Percentiles rank a stretch among this genome's conserved stretches.
Conservation (phyloP, 2,329 filamentous ascomycete genomes). For the Diaporthe amygdali region DNA sequence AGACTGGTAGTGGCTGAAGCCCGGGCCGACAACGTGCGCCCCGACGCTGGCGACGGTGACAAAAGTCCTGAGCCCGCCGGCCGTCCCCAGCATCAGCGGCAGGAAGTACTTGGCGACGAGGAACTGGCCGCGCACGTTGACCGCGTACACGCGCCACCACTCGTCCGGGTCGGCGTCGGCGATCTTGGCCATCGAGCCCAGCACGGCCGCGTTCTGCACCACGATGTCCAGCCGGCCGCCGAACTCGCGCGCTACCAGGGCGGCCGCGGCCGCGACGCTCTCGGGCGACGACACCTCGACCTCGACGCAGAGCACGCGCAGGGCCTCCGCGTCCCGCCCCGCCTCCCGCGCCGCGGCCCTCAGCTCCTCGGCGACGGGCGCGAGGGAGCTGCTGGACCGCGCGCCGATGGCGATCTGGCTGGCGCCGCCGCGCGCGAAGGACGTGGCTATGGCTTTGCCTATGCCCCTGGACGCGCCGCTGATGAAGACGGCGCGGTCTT, state of each 20-base stretch:
- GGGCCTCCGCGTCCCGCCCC: not conserved
- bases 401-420: conserved; percentile 9
- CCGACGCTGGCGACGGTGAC: conserved; percentile 49
- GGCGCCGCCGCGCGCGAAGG: conserved; percentile 11
- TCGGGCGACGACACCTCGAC: not conserved
- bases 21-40: conserved; percentile 34
- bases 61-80: conserved; percentile 40
- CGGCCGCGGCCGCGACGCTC: conserved; percentile 5
- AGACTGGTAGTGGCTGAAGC: conserved; percentile 45
- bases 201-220: not conserved
- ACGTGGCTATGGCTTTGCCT: conserved; percentile 9
- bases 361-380: conserved; percentile 1
- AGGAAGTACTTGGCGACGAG: conserved; percentile 51
- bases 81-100: conserved; percentile 40
- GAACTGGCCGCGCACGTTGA: conserved; percentile 55
- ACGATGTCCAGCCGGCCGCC: not conserved
- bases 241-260: not conserved
- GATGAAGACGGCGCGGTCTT: conserved; percentile 8
- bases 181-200: conserved; percentile 20
- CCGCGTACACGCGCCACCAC: conserved; percentile 48
- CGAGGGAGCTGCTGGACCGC: not conserved
- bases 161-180: conserved; percentile 35
- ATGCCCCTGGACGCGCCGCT: conserved; percentile 11
- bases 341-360: not conserved
- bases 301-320: not conserved